Evolutionary conservation across 257 asterid species (phyloP).

Genomic region (Penstemon barbatus): DNA sequence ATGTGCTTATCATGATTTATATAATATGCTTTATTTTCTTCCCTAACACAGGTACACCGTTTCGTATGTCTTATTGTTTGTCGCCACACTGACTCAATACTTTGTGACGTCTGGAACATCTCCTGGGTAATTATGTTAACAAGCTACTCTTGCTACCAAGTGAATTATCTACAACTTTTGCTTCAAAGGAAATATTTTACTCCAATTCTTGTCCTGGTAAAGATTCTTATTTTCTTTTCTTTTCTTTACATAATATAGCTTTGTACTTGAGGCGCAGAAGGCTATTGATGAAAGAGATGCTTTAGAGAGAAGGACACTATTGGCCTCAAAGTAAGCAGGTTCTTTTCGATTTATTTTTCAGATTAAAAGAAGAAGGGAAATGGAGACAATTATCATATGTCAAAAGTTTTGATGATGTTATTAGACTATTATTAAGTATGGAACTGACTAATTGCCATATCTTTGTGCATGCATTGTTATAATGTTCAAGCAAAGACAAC

Average conservation of each 20-base stretch:
- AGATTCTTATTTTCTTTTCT: conserved; percentile 11
- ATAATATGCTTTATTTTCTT: conserved; percentile 24
- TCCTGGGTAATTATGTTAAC: conserved; percentile 69
- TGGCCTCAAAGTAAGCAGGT: conserved; percentile 72
- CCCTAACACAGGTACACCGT: conserved; percentile 62
- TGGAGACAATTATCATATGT: conserved; percentile 17
- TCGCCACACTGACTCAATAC: conserved; percentile 79
- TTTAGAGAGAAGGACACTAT: conserved; percentile 50
- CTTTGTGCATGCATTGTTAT: conserved; percentile 44
- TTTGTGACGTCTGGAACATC: conserved; percentile 81
- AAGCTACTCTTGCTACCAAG: conserved; percentile 26
- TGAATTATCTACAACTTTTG: conserved; percentile 15
- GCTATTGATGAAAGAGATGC: conserved; percentile 72
- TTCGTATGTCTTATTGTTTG: conserved; percentile 54
- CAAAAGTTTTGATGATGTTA: conserved; percentile 1
- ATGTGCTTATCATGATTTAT: conserved; percentile 4
- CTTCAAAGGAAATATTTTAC: conserved; percentile 9
- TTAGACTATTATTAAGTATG: conserved; percentile 15
- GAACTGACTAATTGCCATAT: conserved; percentile 43
- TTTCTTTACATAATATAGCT: conserved; percentile 47
- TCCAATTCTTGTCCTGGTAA: conserved; percentile 21
- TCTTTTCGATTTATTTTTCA: conserved; percentile 29
- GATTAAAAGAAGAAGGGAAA: not conserved
- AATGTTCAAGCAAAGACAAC: conserved; percentile 95
- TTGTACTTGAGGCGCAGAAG: conserved; percentile 78